A percentile compares a stretch with the other conserved stretches of the same genome.
These are phyloP conservation scores for Ceriops tagal DNA, from an alignment of 345 rosid species.

Conservation along the genomic window DNA sequence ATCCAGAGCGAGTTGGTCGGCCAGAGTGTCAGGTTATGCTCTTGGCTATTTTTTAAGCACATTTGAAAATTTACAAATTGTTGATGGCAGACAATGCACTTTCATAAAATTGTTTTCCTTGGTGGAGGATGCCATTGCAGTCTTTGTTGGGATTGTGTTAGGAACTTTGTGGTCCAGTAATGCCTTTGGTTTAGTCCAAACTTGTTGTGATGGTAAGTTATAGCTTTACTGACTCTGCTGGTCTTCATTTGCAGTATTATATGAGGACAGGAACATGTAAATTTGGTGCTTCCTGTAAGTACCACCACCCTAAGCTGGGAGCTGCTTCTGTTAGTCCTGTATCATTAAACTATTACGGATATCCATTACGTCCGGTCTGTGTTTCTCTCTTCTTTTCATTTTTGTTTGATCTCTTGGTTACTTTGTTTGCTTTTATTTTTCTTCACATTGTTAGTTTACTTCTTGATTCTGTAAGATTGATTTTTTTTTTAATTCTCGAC, in stretches of 20 bases:
- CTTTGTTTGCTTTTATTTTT: neutral
- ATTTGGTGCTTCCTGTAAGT: conserved; percentile 93
- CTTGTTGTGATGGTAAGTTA: neutral
- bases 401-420: neutral
- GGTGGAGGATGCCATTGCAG: neutral
- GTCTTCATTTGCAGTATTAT: conserved; percentile 53
- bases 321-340: conserved; percentile 50
- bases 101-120: conserved; percentile 6
- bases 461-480: conserved; percentile 5
- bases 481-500: conserved; percentile 24
- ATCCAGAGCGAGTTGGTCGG: conserved; percentile 73
- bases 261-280: conserved; percentile 87
- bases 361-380: conserved; percentile 87
- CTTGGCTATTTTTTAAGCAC: neutral
- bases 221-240: conserved; percentile 11
- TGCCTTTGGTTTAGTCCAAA: neutral
- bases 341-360: conserved; percentile 60
- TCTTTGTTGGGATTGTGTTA: neutral
- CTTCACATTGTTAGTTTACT: neutral
- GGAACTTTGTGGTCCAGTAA: neutral
- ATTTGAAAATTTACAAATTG: neutral
- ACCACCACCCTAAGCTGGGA: conserved; percentile 84
- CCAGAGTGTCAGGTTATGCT: conserved; percentile 73
- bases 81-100: conserved; percentile 20
- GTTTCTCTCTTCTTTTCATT: conserved; percentile 4